Percentiles rank a stretch among this genome's conserved stretches.
Evolutionary conservation across 148 eudicot species (phyloP).

Genomic region (Oxyria digyna): DNA sequence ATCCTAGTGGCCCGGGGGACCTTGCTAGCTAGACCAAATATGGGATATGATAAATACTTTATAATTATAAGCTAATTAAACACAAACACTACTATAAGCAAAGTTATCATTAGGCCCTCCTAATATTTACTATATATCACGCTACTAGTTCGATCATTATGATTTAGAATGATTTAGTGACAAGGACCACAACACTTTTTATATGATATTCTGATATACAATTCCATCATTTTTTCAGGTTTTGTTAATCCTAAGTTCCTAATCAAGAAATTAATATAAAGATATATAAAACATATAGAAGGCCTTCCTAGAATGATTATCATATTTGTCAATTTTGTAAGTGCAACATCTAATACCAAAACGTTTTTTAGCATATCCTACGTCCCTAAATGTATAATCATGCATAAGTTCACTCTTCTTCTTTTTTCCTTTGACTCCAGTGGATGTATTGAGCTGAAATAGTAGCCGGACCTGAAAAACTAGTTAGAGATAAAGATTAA

Average conservation of each 20-base stretch:
- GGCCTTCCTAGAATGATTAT: too few relatives aligned
- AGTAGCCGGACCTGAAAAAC: too few relatives aligned
- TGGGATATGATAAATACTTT: not conserved
- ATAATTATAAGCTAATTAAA: not conserved
- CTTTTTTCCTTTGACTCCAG: too few relatives aligned
- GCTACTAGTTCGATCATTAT: not conserved
- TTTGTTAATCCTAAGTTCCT: not conserved
- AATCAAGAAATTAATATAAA: too few relatives aligned
- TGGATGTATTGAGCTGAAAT: too few relatives aligned
- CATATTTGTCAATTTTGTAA: too few relatives aligned
- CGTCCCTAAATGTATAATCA: too few relatives aligned
- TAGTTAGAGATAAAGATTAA: too few relatives aligned
- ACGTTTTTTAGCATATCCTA: too few relatives aligned
- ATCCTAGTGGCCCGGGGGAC: not conserved
- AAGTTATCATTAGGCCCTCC: not conserved
- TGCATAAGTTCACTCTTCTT: too few relatives aligned
- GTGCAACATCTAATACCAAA: too few relatives aligned
- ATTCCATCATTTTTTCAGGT: not conserved
- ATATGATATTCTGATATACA: not conserved
- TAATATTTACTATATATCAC: not conserved
- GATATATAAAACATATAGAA: too few relatives aligned
- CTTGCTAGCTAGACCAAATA: not conserved
- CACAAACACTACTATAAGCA: not conserved
- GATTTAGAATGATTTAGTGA: not conserved
- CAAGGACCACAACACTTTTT: not conserved